A percentile compares a stretch with the other conserved stretches of the same genome.
phyloP scores from a whole-genome alignment of 108 stramenopile species.

The Schizochytrium sp. region DNA sequence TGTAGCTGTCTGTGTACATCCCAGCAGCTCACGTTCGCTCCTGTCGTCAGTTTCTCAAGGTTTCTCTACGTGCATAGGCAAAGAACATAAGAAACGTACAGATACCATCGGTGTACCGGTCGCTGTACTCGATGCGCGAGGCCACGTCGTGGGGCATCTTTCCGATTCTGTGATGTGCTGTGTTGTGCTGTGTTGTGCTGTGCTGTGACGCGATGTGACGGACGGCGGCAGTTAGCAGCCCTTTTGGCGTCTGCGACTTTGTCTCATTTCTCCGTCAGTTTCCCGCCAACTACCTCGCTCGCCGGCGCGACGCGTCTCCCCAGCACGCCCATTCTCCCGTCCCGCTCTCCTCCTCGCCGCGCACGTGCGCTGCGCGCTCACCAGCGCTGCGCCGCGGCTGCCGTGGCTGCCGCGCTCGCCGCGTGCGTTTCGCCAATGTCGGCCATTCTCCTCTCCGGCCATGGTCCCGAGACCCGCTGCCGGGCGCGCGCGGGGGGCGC shows the following conservation, averaged over 20 bases:
- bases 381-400: no score
- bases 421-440: no score
- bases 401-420: no score
- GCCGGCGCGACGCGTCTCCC: background rate
- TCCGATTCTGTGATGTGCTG: background rate
- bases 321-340: background rate
- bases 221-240: background rate
- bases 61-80: background rate
- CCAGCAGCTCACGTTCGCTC: no score
- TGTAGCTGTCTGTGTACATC: background rate
- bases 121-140: slow-evolving; percentile 38
- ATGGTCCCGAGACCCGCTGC: no score
- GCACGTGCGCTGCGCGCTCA: background rate
- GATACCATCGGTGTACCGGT: slow-evolving; percentile 69
- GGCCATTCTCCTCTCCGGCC: no score
- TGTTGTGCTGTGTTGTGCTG: background rate
- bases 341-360: background rate
- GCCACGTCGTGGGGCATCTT: background rate
- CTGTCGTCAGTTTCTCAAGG: background rate
- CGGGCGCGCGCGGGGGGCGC: no score
- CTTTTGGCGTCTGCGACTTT: background rate
- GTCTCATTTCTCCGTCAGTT: background rate
- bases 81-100: slow-evolving; percentile 37
- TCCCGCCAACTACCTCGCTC: background rate
- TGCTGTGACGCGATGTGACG: background rate